Base-by-base conservation (phyloP, 1,139 yeast genomes). In the Scheffersomyces titani region DNA sequence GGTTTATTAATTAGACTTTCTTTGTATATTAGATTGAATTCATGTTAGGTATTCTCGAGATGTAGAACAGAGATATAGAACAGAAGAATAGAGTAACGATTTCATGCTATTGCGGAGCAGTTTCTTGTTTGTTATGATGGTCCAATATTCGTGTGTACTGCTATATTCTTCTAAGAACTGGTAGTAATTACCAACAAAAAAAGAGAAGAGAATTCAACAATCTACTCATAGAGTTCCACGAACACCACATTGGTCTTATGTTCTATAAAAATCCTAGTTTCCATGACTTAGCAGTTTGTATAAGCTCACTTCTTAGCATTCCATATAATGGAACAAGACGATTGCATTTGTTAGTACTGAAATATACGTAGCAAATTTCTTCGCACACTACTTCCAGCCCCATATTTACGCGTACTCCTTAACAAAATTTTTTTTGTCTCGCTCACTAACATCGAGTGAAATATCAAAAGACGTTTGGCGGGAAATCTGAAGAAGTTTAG, bases 381-480 rank as follows among this genome's bases (percentile, higher is more conserved):
- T 30, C 40, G 9, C 40, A 2, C 40, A 30, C 40, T 4, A 20
- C 55, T 18, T 44, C 3, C 55, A 49, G 59, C 44, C 71, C 54
- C 64, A 61, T 19, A 57, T 56, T 68, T 71, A 71, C 75, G 61
- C 75, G 65, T 58, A 16, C 3, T 30, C 16, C 40, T 30, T 30
- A 30, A 54, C 56, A 56, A 59, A 62, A 63, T 63, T 65, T 66
- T 66, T 67, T 67, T 64, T 61, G 50, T 51, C 55, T 55, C 54
- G 57, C 56, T 55, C 60, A 55, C 56, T 64, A 62, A 61, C 69
- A 64, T 65, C 71, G 68, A 63, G 67, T 63, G 61, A 62, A 65
- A 67, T 65, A 66, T 63, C 60, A 24, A 55, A 47, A 30, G 40
- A 30, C 40, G 13, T 30, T 30, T 30, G 40, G 40, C 40, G 40